phyloP scores from a whole-genome alignment of 371 early-diverging fungal species.

The Parasitella parasitica region DNA sequence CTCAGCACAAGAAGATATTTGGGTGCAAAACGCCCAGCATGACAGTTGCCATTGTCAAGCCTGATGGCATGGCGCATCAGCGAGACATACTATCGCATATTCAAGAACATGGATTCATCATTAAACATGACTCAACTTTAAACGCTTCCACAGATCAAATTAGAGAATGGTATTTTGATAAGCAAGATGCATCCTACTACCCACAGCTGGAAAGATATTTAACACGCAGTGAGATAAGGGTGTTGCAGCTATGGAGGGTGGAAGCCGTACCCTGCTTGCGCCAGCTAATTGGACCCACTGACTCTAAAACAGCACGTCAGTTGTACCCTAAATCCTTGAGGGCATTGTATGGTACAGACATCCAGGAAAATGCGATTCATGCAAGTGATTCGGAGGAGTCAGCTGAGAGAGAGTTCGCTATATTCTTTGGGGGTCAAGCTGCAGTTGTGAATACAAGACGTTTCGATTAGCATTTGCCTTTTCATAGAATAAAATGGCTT shows the following conservation, averaged over 20 bases:
- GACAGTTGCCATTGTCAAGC: slow-evolving; percentile 27
- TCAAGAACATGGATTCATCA: slow-evolving; percentile 12
- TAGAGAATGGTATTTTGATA: slow-evolving; percentile 27
- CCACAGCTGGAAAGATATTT: slow-evolving; percentile 21
- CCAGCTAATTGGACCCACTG: slow-evolving; percentile 27
- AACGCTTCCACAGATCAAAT: slow-evolving; percentile 11
- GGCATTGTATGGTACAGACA: slow-evolving; percentile 21
- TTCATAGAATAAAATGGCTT: neutral
- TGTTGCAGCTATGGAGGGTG: slow-evolving; percentile 12
- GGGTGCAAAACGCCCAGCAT: slow-evolving; percentile 1
- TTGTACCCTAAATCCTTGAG: slow-evolving; percentile 21
- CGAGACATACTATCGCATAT: slow-evolving; percentile 9
- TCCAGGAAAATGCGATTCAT: slow-evolving; percentile 37
- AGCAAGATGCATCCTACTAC: slow-evolving; percentile 19
- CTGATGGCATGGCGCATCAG: slow-evolving; percentile 26
- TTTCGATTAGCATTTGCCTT: neutral
- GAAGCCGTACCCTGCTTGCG: slow-evolving; percentile 19
- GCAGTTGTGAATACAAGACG: neutral
- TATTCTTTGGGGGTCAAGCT: slow-evolving; percentile 1
- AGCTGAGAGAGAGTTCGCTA: slow-evolving; percentile 13
- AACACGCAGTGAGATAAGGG: slow-evolving; percentile 21
- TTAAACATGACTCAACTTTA: slow-evolving; percentile 5
- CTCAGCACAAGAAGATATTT: neutral
- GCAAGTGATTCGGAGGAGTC: slow-evolving; percentile 33
- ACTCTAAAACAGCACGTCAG: slow-evolving; percentile 19